Evolutionary conservation across 768 basidiomycete genomes (phyloP), one percentile per base, ranked within the genome.

Genomic region (Phanerodontia chrysosporium): DNA sequence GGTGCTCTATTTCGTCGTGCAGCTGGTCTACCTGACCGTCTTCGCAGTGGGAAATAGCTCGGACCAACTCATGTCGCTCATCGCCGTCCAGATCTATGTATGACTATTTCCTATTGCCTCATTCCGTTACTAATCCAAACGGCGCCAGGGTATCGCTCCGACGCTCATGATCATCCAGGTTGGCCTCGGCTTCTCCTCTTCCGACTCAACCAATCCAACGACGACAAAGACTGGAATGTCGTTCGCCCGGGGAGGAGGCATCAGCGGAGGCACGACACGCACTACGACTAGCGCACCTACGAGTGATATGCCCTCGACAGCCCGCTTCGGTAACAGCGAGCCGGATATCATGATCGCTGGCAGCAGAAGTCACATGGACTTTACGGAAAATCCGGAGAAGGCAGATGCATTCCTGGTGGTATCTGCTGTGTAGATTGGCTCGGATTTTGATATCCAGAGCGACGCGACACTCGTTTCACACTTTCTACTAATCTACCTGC

Each of bases 31-130:
- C 28, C 72, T 76, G 49, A 63, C 74, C 3, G 68, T 77, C 16
- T 73, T 76, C 55, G 72, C 75, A 16, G 57, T 72, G 30, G 51
- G 62, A 18, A 65, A 69, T 61, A 67, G 72, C 14, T 74, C 77
- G 27, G 67, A 74, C 58, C 72, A 64, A 1, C 67, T 78, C 46
- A 57, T 73, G n/a, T 74, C 65, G 21, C 67, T 70, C 42, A 66
- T 73, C 45, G 72, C 74, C 25, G 69, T 73, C 13, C 76, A 78
- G 67, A 67, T 77, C 51, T 78, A 78, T 57, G 77, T 76, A 51
- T 66, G 74, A 52, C 24, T 24, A 14, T 16, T 32, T 12, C 52
- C 42, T 6, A 21, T 14, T 28, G 10, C 27, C 22, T 12, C 21
- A 10, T 28, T 24, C 22, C 24, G 22, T 28, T 22, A 10, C 10